These are phyloP conservation scores for Nitzschia sp. DNA, from an alignment of 108 stramenopile genomes.

Conservation along the genomic window DNA sequence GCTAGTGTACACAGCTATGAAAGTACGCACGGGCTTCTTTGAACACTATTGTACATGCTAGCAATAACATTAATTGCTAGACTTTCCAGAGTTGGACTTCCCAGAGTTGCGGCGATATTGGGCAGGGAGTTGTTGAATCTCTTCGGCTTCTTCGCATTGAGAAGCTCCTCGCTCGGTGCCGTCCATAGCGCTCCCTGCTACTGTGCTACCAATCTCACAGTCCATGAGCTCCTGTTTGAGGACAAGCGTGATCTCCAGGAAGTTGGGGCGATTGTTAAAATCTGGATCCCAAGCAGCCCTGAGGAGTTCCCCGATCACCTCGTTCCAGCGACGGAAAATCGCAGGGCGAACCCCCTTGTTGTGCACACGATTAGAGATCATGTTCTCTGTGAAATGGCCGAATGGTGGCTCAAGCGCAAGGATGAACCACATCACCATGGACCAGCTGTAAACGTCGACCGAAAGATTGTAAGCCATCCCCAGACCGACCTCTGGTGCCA, in stretches of 20 bases:
- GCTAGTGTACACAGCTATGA: too few relatives aligned
- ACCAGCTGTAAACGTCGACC: constrained; percentile 81
- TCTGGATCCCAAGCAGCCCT: constrained; percentile 60
- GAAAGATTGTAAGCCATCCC: constrained; percentile 64
- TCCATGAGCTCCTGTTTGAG: constrained; percentile 15
- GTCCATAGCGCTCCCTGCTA: not conserved
- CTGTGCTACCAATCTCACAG: not conserved
- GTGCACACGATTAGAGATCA: constrained; percentile 59
- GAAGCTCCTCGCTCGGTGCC: not conserved
- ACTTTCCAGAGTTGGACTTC: too few relatives aligned
- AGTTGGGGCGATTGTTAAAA: constrained; percentile 51
- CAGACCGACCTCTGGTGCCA: constrained; percentile 77
- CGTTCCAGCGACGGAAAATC: constrained; percentile 64
- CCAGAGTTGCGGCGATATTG: too few relatives aligned
- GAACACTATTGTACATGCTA: too few relatives aligned
- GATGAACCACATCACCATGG: constrained; percentile 78
- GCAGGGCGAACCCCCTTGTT: constrained; percentile 55
- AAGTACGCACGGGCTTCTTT: too few relatives aligned
- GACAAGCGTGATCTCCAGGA: constrained; percentile 42
- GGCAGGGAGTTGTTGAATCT: too few relatives aligned
- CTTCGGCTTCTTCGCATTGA: not conserved
- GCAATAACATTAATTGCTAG: too few relatives aligned
- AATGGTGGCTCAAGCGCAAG: constrained; percentile 75
- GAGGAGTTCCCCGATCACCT: constrained; percentile 52
- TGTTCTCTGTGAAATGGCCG: constrained; percentile 46